phyloP scores from a whole-genome alignment of 768 basidiomycete species.

The Exsudoporus frostii region DNA sequence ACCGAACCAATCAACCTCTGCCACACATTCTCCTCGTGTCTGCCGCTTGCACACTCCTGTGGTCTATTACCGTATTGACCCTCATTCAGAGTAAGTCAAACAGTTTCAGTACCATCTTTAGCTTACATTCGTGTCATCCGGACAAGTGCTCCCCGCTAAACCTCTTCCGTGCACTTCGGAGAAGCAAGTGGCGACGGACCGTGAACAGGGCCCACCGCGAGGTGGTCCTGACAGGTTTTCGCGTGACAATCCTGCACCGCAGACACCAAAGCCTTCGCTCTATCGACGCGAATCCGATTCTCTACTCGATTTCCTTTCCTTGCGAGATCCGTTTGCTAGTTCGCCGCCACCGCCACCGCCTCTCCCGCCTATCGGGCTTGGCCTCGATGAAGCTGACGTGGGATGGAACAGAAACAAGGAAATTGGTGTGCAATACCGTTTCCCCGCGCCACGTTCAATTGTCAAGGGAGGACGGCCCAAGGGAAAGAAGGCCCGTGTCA shows the following conservation, averaged over 20 bases:
- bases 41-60: constrained; percentile 21
- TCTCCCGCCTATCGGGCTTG: constrained; percentile 26
- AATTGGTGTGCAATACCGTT: constrained; percentile 30
- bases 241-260: background rate
- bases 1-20: background rate
- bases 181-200: background rate
- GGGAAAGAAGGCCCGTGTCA: constrained; percentile 12
- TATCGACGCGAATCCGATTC: constrained; percentile 26
- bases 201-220: background rate
- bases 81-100: constrained; percentile 24
- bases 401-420: constrained; percentile 25
- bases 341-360: constrained; percentile 33
- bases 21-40: constrained; percentile 18
- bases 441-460: constrained; percentile 31
- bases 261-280: constrained; percentile 18
- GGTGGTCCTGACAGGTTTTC: background rate
- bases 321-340: constrained; percentile 34
- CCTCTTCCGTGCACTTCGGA: constrained; percentile 8
- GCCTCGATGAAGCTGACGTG: constrained; percentile 27
- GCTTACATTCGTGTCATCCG: background rate
- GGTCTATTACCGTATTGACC: constrained; percentile 20
- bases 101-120: background rate
- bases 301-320: constrained; percentile 31
- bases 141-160: constrained; percentile 22
- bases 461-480: constrained; percentile 23